Evolutionary conservation across 2,329 filamentous ascomycete genomes (phyloP), one percentile per base, ranked within the genome.

Genomic region (Coleophoma crateriformis): DNA sequence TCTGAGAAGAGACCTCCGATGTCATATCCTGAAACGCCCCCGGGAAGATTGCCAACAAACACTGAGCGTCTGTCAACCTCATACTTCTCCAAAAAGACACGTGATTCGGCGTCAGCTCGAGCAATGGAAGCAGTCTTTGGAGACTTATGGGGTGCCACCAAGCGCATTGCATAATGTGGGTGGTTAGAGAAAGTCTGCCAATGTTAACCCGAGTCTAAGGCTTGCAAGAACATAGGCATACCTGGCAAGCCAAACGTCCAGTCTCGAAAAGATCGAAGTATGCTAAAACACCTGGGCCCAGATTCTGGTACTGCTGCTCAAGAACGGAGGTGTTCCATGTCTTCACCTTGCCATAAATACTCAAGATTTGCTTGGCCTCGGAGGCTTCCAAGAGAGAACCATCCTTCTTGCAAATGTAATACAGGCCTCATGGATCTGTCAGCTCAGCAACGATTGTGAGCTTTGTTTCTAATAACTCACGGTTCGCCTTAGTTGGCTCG

Each of bases 401-500:
- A 42, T 70, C 57, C 34, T 65, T 64, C 33, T 64, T 67, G 54
- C 69, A 74, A 17, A 82, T 67, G 13, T 77, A 65, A 54, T 75
- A 81, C 4, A 69, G 68, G 5, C 75, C 77, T 82, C 41, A 4
- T n/a, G 17, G 17, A 45, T 27, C 2, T 42, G 33, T 19, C 13
- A n/a, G 20, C 48, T 27, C 27, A 10, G 8, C 6, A 27, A 27
- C 8, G 6, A 10, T 27, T 27, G 27, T 27, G 3, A 27, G 5
- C 5, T 27, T 27, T 27, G 27, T 27, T 27, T 27, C 8, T 2
- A 27, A 32, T 15, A 43, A 65, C 77, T 68, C 64, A 79, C 82
- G 71, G 57, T 82, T 78, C 22, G 77, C 81, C 54, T 77, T 76
- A 17, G 78, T 78, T 64, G 72, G 77, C 66, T 86, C 82, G 17